Conservation (phyloP, 1,284 basidiomycete genomes). For the Erythrobasidium hasegawianum region DNA sequence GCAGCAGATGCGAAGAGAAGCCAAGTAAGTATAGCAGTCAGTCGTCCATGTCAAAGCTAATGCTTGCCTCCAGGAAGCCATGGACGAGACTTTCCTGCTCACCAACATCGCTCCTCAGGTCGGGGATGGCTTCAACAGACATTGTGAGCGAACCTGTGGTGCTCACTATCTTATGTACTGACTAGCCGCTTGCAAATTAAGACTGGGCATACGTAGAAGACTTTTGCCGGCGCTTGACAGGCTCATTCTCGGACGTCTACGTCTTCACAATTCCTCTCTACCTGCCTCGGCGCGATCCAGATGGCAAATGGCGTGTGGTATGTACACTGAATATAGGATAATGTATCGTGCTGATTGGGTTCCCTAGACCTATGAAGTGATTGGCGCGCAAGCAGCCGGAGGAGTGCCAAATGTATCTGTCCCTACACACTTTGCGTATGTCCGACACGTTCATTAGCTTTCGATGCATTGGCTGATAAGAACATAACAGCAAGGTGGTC, state of each 20-base stretch:
- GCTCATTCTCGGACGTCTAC: conserved; percentile 84
- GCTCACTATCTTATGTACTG: background rate
- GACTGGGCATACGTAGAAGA: conserved; percentile 97
- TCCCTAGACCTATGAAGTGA: conserved; percentile 79
- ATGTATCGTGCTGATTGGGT: background rate
- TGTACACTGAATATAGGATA: conserved; percentile 51
- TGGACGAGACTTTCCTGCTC: conserved; percentile 94
- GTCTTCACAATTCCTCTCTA: conserved; percentile 98
- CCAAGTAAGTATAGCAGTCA: conserved; percentile 51
- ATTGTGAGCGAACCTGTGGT: conserved; percentile 60
- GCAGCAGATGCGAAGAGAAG: conserved; percentile 86
- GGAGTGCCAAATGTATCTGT: conserved; percentile 75
- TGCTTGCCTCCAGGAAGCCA: conserved; percentile 63
- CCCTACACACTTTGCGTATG: conserved; percentile 98
- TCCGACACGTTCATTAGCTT: conserved; percentile 55
- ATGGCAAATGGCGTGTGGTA: conserved; percentile 92
- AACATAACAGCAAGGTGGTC: conserved; percentile 54
- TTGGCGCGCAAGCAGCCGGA: conserved; percentile 56
- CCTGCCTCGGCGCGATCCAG: conserved; percentile 73
- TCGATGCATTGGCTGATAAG: conserved; percentile 44
- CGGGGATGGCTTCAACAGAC: conserved; percentile 93
- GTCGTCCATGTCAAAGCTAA: background rate
- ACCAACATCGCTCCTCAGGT: conserved; percentile 98
- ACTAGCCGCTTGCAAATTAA: conserved; percentile 51
- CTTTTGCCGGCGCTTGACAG: conserved; percentile 86